Conservation (phyloP, 805 yeast genomes). For the Candida boidinii region DNA sequence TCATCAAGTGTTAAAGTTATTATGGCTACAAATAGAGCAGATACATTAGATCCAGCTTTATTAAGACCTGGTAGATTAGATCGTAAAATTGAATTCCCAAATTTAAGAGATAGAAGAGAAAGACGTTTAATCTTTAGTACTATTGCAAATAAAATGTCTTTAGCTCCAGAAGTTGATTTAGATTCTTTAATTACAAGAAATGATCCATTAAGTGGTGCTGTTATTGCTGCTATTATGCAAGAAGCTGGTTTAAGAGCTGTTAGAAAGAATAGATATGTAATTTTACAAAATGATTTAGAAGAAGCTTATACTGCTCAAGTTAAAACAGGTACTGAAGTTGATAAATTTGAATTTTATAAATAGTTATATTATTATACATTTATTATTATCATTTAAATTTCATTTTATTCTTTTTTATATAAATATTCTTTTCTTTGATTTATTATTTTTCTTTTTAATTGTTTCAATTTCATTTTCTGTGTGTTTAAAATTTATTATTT, state of each 20-base stretch:
- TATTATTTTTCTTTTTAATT: too few relatives aligned
- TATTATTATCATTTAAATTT: too few relatives aligned
- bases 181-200: slow-evolving; percentile 92
- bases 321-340: slow-evolving; percentile 90
- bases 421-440: too few relatives aligned
- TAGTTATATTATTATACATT: slow-evolving; percentile 19
- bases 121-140: slow-evolving; percentile 94
- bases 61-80: slow-evolving; percentile 98
- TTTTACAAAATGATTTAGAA: slow-evolving; percentile 90
- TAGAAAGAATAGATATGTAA: slow-evolving; percentile 95
- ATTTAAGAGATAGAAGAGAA: slow-evolving; percentile 93
- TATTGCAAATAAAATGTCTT: slow-evolving; percentile 93
- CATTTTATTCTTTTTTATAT: neutral
- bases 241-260: slow-evolving; percentile 99
- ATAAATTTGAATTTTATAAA: slow-evolving; percentile 96
- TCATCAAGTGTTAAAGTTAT: slow-evolving; percentile 91
- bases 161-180: slow-evolving; percentile 95
- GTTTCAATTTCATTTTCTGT: too few relatives aligned
- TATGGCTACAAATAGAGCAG: slow-evolving; percentile 99
- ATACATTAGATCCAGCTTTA: slow-evolving; percentile 95
- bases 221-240: slow-evolving; percentile 99
- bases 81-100: slow-evolving; percentile 96
- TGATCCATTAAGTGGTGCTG: slow-evolving; percentile 95
- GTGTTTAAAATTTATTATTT: neutral
- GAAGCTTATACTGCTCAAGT: slow-evolving; percentile 98